Conservation (phyloP, 139 green algal genomes). For the Trebouxia sp. region DNA sequence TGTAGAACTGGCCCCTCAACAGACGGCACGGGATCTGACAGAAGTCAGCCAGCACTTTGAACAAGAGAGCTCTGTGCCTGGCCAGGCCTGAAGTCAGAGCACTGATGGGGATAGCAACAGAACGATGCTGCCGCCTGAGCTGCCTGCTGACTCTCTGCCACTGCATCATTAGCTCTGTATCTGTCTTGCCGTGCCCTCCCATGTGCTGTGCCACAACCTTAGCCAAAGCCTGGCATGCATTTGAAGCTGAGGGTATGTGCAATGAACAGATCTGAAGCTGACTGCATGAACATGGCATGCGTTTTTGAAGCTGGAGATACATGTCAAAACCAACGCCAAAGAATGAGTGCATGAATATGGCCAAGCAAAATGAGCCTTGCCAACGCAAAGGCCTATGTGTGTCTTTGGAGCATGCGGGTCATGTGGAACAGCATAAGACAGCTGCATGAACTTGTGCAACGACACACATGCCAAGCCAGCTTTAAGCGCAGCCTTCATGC, state of each 20-base stretch:
- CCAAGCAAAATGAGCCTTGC: not conserved
- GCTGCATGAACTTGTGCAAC: no score
- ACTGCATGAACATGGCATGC: no score
- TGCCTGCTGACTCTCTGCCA: not conserved
- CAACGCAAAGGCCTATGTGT: not conserved
- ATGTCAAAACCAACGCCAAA: not conserved
- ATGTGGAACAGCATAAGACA: no score
- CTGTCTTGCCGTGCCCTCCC: slow-evolving; percentile 43
- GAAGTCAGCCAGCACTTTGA: slow-evolving; percentile 81
- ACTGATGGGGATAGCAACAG: slow-evolving; percentile 62
- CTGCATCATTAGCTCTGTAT: not conserved
- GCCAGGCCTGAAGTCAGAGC: slow-evolving; percentile 55
- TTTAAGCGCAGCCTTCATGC: no score
- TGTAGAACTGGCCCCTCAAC: slow-evolving; percentile 44
- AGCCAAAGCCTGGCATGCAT: slow-evolving; percentile 49
- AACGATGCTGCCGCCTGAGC: slow-evolving; percentile 37
- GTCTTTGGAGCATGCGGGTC: not conserved
- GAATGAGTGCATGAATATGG: not conserved
- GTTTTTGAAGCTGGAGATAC: not conserved
- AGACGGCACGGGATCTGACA: slow-evolving; percentile 65
- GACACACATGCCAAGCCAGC: no score
- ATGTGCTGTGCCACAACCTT: slow-evolving; percentile 48
- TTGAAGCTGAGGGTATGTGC: not conserved
- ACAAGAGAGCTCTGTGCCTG: slow-evolving; percentile 83
- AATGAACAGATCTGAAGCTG: no score